Conservation (phyloP, 2,329 filamentous ascomycete species). For the Epichloe bromicola region DNA sequence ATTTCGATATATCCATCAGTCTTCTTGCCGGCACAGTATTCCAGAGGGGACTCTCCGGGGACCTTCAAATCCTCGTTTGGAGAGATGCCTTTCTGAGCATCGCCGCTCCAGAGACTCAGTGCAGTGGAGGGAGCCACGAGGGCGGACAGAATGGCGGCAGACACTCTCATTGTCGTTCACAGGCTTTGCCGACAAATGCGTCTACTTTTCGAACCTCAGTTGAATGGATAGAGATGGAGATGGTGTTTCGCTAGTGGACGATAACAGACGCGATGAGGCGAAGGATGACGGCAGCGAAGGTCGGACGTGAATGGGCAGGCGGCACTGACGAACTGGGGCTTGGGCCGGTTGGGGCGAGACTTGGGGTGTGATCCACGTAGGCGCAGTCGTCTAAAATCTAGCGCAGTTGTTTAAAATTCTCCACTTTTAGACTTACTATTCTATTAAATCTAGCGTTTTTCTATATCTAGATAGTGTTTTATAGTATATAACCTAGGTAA, state of each 20-base stretch:
- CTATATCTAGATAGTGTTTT: too few species aligned
- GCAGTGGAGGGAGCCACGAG: slow-evolving; percentile 32
- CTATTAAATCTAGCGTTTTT: too few species aligned
- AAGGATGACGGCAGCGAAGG: slow-evolving; percentile 2
- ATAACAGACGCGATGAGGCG: neutral
- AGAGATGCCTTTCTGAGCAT: slow-evolving; percentile 22
- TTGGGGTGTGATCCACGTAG: too few species aligned
- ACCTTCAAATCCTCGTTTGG: slow-evolving; percentile 48
- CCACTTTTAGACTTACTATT: too few species aligned
- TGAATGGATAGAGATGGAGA: neutral
- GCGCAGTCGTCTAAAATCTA: too few species aligned
- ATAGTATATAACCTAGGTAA: too few species aligned
- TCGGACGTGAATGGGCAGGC: neutral
- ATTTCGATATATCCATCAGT: slow-evolving; percentile 60
- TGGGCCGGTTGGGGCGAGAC: slow-evolving; percentile 10
- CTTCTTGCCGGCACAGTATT: slow-evolving; percentile 59
- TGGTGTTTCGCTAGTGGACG: neutral
- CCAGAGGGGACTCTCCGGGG: slow-evolving; percentile 73
- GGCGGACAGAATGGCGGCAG: slow-evolving; percentile 32
- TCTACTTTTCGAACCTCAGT: neutral
- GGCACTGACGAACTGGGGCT: neutral
- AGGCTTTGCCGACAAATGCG: neutral
- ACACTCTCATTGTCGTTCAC: slow-evolving; percentile 20
- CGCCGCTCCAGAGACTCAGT: slow-evolving; percentile 27
- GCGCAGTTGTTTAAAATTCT: too few species aligned